These are phyloP conservation scores for Didymella sp. DNA, from an alignment of 2,329 filamentous ascomycete genomes.

Conservation along the genomic window DNA sequence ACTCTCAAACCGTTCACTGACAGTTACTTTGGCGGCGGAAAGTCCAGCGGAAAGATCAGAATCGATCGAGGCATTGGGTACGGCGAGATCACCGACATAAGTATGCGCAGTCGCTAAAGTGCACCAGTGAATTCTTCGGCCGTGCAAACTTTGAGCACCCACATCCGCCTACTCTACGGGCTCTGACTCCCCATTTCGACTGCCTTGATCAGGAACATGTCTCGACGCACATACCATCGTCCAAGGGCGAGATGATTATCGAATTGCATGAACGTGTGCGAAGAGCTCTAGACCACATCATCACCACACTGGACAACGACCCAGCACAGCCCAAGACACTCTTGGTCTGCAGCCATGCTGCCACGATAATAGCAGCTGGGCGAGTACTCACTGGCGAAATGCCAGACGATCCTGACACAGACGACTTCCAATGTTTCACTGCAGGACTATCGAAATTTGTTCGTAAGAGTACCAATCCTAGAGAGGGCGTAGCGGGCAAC, in stretches of 20 bases:
- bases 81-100: constrained; percentile 18
- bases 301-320: constrained; percentile 72
- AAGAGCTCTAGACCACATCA: constrained; percentile 71
- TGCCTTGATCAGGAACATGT: constrained; percentile 63
- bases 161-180: constrained; percentile 68
- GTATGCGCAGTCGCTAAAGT: constrained; percentile 52
- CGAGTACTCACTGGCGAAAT: constrained; percentile 79
- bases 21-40: constrained; percentile 39
- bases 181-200: constrained; percentile 72
- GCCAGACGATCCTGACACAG: constrained; percentile 72
- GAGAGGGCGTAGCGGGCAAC: constrained; percentile 71
- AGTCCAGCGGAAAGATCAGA: constrained; percentile 52
- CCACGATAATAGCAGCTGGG: constrained; percentile 85
- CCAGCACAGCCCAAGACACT: constrained; percentile 71
- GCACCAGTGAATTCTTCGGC: constrained; percentile 85
- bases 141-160: constrained; percentile 86
- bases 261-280: constrained; percentile 83
- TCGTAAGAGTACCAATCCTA: constrained; percentile 55
- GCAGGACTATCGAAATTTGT: constrained; percentile 77
- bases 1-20: constrained; percentile 50
- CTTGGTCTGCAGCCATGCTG: constrained; percentile 87
- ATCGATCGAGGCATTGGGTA: constrained; percentile 63
- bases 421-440: constrained; percentile 87
- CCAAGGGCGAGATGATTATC: constrained; percentile 78
- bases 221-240: constrained; percentile 71